These are phyloP conservation scores for Kazachstania africana DNA, from an alignment of 805 yeast species.

Conservation along the genomic window DNA sequence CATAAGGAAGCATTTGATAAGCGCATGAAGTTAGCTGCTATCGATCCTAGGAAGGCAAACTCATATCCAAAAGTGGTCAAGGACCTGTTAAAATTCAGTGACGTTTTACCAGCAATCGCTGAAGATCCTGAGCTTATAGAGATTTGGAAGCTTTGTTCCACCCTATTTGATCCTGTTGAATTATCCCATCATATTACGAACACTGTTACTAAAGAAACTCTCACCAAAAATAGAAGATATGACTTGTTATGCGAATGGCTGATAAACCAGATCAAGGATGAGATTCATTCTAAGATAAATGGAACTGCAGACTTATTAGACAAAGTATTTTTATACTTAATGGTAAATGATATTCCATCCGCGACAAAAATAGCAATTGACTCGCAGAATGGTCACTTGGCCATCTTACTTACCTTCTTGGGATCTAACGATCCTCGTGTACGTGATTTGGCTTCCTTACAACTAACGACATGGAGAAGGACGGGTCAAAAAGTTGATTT, in stretches of 20 bases:
- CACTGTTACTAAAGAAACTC: constrained; percentile 11
- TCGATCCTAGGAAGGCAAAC: constrained; percentile 20
- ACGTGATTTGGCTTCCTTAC: constrained; percentile 42
- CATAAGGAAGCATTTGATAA: constrained; percentile 4
- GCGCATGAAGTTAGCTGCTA: constrained; percentile 15
- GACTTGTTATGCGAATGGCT: constrained; percentile 47
- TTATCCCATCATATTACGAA: constrained; percentile 14
- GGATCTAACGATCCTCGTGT: constrained; percentile 61
- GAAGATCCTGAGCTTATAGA: constrained; percentile 15
- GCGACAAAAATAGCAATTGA: constrained; percentile 55
- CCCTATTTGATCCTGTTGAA: constrained; percentile 41
- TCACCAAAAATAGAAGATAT: constrained; percentile 30
- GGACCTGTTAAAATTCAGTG: constrained; percentile 26
- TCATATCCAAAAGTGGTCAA: constrained; percentile 29
- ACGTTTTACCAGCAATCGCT: constrained; percentile 9
- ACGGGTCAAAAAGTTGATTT: constrained; percentile 35
- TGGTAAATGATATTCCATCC: constrained; percentile 43
- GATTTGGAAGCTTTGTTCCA: constrained; percentile 47
- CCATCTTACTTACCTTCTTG: constrained; percentile 54
- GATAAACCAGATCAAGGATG: constrained; percentile 30
- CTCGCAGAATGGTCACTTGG: constrained; percentile 56
- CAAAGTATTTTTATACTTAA: constrained; percentile 36
- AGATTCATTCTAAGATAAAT: constrained; percentile 26
- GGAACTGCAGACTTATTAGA: constrained; percentile 34
- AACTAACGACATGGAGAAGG: constrained; percentile 55